Evolutionary conservation across 208 protist genomes (phyloP).

Genomic region (Acanthamoeba triangularis): DNA sequence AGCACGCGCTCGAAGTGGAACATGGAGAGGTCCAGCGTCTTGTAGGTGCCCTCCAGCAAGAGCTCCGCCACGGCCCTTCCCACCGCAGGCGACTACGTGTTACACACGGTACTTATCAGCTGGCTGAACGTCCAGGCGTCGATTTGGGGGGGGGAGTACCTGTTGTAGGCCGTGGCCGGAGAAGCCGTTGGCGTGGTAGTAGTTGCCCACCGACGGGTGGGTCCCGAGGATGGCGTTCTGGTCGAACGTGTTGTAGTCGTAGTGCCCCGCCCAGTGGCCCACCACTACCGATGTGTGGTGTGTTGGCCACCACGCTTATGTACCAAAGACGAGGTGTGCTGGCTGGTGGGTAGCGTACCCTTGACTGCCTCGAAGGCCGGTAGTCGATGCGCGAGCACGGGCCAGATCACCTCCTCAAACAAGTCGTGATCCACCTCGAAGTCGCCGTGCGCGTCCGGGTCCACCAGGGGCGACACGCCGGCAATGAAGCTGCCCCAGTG

Average conservation of each 20-base stretch:
- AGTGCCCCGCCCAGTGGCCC: slow-evolving; percentile 45
- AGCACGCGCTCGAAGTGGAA: slow-evolving; percentile 62
- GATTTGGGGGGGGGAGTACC: neutral
- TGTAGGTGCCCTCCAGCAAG: slow-evolving; percentile 30
- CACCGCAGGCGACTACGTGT: neutral
- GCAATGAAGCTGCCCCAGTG: slow-evolving; percentile 20
- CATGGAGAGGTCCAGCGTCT: slow-evolving; percentile 63
- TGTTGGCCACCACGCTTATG: neutral
- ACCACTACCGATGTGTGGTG: neutral
- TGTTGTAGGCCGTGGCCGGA: slow-evolving; percentile 55
- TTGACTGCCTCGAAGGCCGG: slow-evolving; percentile 64
- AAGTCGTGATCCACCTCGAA: slow-evolving; percentile 22
- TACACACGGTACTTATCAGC: neutral
- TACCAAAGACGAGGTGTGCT: neutral
- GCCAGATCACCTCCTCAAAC: slow-evolving; percentile 65
- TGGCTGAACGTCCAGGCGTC: neutral
- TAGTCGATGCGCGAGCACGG: slow-evolving; percentile 28
- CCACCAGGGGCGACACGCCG: slow-evolving; percentile 11
- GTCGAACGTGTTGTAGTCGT: slow-evolving; percentile 71
- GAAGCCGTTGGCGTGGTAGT: slow-evolving; percentile 58
- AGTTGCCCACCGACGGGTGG: slow-evolving; percentile 41
- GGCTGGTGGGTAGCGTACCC: neutral
- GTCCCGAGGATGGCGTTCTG: slow-evolving; percentile 53
- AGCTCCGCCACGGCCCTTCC: slow-evolving; percentile 49
- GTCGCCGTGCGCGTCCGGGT: slow-evolving; percentile 42